Percentiles rank a stretch among this genome's conserved stretches.
Conservation (phyloP, 345 rosid species). For the Hibiscus mutabilis region DNA sequence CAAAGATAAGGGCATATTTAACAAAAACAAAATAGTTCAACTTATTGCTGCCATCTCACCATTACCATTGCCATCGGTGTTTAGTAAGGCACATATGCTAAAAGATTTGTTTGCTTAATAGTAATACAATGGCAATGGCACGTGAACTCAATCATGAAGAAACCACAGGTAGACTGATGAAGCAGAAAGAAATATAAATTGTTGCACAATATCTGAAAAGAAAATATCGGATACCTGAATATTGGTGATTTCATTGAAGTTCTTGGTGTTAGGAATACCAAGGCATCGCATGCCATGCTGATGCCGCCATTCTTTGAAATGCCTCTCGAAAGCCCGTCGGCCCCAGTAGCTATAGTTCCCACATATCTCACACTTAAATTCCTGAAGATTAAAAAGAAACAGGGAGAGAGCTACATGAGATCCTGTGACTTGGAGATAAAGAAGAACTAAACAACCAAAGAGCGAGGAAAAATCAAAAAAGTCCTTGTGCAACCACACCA, state of each 20-base stretch:
- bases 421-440: not conserved
- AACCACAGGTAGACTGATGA: not conserved
- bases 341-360: slow-evolving; percentile 98
- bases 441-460: not conserved
- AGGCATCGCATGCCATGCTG: slow-evolving; percentile 99
- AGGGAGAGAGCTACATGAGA: not conserved
- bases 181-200: not conserved
- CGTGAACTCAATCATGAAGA: not conserved
- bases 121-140: not conserved
- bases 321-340: slow-evolving; percentile 92
- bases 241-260: slow-evolving; percentile 92
- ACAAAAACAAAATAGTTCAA: not conserved
- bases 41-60: not conserved
- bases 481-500: not conserved
- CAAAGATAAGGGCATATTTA: not conserved
- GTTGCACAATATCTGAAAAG: not conserved
- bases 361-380: slow-evolving; percentile 93
- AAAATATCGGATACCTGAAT: slow-evolving; percentile 43
- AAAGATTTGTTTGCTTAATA: not conserved
- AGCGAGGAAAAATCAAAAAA: not conserved
- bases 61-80: not conserved
- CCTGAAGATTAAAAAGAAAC: slow-evolving; percentile 31
- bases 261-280: slow-evolving; percentile 98
- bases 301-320: slow-evolving; percentile 97
- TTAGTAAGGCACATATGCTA: not conserved